A percentile compares a stretch with the other conserved stretches of the same genome.
Conservation (phyloP, 2,329 filamentous ascomycete species). For the Purpureocillium takamizusanense region DNA sequence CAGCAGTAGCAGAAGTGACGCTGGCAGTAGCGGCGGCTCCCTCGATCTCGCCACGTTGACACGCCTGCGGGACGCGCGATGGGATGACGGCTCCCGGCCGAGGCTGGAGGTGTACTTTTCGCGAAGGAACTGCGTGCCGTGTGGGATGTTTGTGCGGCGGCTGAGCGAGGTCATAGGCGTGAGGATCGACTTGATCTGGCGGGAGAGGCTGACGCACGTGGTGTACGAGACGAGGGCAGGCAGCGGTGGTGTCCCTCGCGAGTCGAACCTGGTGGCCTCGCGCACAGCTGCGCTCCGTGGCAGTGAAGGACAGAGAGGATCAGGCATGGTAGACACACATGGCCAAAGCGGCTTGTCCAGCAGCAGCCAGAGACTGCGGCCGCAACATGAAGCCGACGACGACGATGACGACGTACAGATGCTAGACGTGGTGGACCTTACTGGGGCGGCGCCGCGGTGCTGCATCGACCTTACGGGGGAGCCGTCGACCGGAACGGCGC, state of each 20-base stretch:
- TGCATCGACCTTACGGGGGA: slow-evolving; percentile 1
- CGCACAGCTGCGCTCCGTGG: too few relatives aligned
- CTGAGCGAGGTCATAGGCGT: slow-evolving; percentile 19
- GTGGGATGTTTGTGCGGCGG: slow-evolving; percentile 13
- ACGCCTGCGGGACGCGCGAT: slow-evolving; percentile 11
- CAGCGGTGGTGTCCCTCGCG: background rate
- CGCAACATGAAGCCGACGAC: too few relatives aligned
- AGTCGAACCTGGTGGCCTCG: too few relatives aligned
- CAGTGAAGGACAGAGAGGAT: too few relatives aligned
- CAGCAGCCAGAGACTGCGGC: too few relatives aligned
- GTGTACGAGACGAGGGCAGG: slow-evolving; percentile 11
- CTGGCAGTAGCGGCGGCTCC: slow-evolving; percentile 10
- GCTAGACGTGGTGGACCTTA: background rate
- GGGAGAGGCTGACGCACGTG: slow-evolving; percentile 15
- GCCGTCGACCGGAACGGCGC: background rate
- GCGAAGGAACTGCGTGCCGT: slow-evolving; percentile 19
- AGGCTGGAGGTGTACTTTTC: slow-evolving; percentile 26
- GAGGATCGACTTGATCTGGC: slow-evolving; percentile 16
- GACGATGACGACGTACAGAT: background rate
- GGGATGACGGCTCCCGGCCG: slow-evolving; percentile 17
- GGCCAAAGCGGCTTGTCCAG: too few relatives aligned
- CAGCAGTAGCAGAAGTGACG: too few relatives aligned
- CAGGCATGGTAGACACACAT: too few relatives aligned
- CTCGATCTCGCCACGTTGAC: slow-evolving; percentile 8
- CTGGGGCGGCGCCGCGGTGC: background rate